phyloP scores from a whole-genome alignment of 2,329 filamentous ascomycete genomes.

The Colletotrichum paranaense region DNA sequence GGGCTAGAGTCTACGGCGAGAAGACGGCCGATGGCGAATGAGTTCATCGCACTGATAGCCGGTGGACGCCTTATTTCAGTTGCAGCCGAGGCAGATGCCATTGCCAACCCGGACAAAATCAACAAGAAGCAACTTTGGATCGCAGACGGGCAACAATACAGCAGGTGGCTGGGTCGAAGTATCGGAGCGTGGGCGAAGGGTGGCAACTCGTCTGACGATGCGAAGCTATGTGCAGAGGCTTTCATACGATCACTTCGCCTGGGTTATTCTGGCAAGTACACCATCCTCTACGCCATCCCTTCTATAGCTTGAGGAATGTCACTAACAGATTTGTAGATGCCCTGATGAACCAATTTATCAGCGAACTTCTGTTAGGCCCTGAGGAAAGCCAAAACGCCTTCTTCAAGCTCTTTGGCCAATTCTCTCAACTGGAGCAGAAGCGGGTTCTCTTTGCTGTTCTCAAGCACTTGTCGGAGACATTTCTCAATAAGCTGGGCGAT shows the following conservation, averaged over 20 bases:
- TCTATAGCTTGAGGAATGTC: slow-evolving; percentile 24
- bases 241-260: slow-evolving; percentile 73
- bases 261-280: slow-evolving; percentile 74
- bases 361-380: slow-evolving; percentile 50
- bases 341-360: slow-evolving; percentile 51
- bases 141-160: slow-evolving; percentile 72
- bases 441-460: slow-evolving; percentile 53
- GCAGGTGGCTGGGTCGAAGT: slow-evolving; percentile 77
- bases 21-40: slow-evolving; percentile 51
- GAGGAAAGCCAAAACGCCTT: slow-evolving; percentile 41
- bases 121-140: slow-evolving; percentile 64
- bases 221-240: slow-evolving; percentile 58
- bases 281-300: background rate
- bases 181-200: slow-evolving; percentile 59
- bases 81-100: slow-evolving; percentile 65
- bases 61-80: slow-evolving; percentile 62
- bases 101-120: slow-evolving; percentile 51
- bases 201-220: slow-evolving; percentile 45
- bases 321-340: slow-evolving; percentile 47
- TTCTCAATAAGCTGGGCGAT: slow-evolving; percentile 52
- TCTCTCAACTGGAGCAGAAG: slow-evolving; percentile 57
- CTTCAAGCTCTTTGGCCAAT: slow-evolving; percentile 44
- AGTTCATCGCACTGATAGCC: slow-evolving; percentile 59
- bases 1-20: slow-evolving; percentile 37
- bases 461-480: slow-evolving; percentile 57